phyloP scores from a whole-genome alignment of 306 rosid genomes.

The Vachellia collinsii region DNA sequence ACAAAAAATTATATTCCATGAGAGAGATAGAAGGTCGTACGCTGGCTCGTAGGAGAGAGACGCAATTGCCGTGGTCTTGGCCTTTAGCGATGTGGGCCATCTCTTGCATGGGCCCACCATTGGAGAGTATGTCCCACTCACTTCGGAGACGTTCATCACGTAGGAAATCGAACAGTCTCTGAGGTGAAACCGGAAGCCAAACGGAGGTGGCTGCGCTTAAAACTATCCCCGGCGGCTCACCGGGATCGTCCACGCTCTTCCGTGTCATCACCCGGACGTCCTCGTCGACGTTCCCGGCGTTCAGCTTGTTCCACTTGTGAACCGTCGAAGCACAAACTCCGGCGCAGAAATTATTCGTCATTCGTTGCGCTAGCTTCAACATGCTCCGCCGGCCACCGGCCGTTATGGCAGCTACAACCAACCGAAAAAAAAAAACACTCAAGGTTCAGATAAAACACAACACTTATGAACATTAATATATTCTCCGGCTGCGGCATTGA shows the following conservation, averaged over 20 bases:
- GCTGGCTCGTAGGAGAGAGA: conserved; percentile 84
- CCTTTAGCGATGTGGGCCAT: conserved; percentile 97
- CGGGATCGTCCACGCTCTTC: conserved; percentile 90
- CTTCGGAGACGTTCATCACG: conserved; percentile 86
- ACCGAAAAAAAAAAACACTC: too few relatives aligned
- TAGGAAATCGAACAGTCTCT: conserved; percentile 71
- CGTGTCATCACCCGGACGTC: conserved; percentile 94
- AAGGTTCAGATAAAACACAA: too few relatives aligned
- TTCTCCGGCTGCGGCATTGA: neutral
- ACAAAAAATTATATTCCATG: neutral
- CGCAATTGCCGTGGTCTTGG: conserved; percentile 83
- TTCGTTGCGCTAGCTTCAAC: conserved; percentile 91
- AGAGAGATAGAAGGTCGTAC: conserved; percentile 37
- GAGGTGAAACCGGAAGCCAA: conserved; percentile 78
- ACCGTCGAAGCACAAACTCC: conserved; percentile 94
- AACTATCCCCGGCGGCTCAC: conserved; percentile 96
- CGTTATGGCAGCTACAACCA: conserved; percentile 50
- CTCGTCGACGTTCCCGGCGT: conserved; percentile 72
- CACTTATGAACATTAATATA: too few relatives aligned
- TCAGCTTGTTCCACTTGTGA: conserved; percentile 93
- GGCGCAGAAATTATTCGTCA: conserved; percentile 96
- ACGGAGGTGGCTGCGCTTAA: conserved; percentile 93
- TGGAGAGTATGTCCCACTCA: conserved; percentile 96
- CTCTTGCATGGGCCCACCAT: conserved; percentile 99
- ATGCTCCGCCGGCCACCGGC: conserved; percentile 82